Conservation (phyloP, 2,329 filamentous ascomycete genomes). For the Colletotrichum sp. region DNA sequence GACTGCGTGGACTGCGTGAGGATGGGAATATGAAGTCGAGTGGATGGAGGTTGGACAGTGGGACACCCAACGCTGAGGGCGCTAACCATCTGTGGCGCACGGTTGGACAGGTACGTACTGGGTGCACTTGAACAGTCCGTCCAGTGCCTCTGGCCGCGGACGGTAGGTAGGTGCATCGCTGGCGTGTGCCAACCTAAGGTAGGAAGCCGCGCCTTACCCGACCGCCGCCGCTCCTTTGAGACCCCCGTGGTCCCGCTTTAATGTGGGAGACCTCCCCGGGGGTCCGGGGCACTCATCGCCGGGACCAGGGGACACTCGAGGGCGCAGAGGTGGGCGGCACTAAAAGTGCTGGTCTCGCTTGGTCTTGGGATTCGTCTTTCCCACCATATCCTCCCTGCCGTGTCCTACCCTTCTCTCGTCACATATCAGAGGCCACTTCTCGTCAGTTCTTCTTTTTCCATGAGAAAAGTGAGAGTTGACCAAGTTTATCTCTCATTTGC, state of each 20-base stretch:
- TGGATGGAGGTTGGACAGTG: background rate
- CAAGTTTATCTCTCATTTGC: background rate
- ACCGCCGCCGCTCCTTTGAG: slow-evolving; percentile 5
- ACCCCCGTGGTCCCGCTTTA: background rate
- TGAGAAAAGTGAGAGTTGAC: slow-evolving; percentile 15
- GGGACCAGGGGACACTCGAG: slow-evolving; percentile 3
- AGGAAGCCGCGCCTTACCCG: slow-evolving; percentile 2
- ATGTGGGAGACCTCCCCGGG: background rate
- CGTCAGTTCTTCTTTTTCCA: background rate
- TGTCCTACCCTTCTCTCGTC: background rate
- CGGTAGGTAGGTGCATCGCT: background rate
- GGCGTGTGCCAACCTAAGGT: background rate
- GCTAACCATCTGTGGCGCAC: background rate
- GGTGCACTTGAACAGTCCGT: background rate
- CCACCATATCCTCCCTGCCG: background rate
- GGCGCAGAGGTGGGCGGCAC: background rate
- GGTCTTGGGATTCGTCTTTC: background rate
- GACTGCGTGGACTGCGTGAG: background rate
- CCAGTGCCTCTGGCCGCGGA: background rate
- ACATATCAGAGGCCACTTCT: slow-evolving; percentile 11
- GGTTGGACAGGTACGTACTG: background rate
- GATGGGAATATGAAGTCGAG: background rate
- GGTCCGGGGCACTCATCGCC: slow-evolving; percentile 12
- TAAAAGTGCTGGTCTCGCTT: background rate
- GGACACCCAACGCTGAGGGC: background rate